Base-by-base conservation (phyloP, 345 rosid species). In the Lepidium didymum region DNA sequence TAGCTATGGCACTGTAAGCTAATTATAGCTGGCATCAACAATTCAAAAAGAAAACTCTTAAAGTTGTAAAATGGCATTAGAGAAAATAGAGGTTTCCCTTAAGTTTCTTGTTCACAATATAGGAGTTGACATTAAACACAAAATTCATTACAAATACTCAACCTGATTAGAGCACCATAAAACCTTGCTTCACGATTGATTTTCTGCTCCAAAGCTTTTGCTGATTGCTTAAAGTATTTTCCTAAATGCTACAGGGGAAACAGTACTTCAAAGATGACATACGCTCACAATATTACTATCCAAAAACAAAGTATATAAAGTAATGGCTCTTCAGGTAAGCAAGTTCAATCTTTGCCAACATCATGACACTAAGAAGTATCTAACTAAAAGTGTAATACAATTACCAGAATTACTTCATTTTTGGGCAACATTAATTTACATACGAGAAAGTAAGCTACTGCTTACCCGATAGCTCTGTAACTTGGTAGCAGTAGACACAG, bases 121-220 rank as follows among this genome's bases (percentile, higher is more conserved):
- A 29, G 12, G 14, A 74, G 27, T 38, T 56, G 15, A 40, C 45
- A 49, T 14, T 35, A 8, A 42, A 5, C 21, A 10, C 3, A 6
- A 35, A 58, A 21, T 3, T n/a, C 18, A 29, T 13, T 21, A 54
- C 14, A 58, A 68, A 45, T 29, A 57, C 23, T 19, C 78, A 58
- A 90, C 98, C 97, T 87, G 78, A 93, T 88, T 56, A 93, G 81
- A 71, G 98, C 97, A 43, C 97, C 98, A 70, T 93, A 93, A 79
- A 93, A 93, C 69, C 90, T 90, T 75, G 98, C 96, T 76, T 93
- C 97, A 36, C 85, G 82, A 40, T 86, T 78, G 56, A 93, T 72
- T 75, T 90, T 89, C 78, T 83, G 94, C 70, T 88, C 92, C 81
- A 90, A 78, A 65, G 94, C 87, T 75, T 84, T 88, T 75, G 96